Conservation (phyloP, 2,329 filamentous ascomycete species). For the Colletotrichum sojae region DNA sequence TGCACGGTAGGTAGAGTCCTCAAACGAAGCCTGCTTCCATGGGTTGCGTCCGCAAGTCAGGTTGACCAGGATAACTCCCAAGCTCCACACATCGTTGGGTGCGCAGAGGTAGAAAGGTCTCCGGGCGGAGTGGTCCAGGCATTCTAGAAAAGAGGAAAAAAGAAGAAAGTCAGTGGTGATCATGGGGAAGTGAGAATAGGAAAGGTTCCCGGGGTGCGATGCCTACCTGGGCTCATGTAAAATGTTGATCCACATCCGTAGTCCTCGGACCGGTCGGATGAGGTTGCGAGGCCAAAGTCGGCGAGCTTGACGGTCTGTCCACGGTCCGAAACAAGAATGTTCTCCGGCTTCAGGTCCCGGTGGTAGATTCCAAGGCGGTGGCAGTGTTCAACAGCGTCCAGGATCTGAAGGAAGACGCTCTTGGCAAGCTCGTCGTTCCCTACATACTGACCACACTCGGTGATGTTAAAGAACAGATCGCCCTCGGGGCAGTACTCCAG, state of each 20-base stretch:
- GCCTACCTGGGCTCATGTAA: constrained; percentile 98
- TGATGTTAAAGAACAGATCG: constrained; percentile 97
- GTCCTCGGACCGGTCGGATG: constrained; percentile 86
- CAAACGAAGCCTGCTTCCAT: constrained; percentile 95
- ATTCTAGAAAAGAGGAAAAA: constrained; percentile 74
- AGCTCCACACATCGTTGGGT: constrained; percentile 96
- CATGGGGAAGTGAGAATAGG: constrained; percentile 28
- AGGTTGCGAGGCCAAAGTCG: constrained; percentile 96
- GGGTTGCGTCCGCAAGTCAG: constrained; percentile 98
- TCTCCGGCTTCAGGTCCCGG: constrained; percentile 97
- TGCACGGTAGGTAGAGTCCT: constrained; percentile 95
- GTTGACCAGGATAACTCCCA: constrained; percentile 98
- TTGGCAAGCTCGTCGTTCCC: constrained; percentile 91
- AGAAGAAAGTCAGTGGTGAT: constrained; percentile 47
- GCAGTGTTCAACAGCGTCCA: constrained; percentile 97
- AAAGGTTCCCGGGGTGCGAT: constrained; percentile 43
- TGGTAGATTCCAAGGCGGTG: constrained; percentile 96
- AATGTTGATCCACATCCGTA: constrained; percentile 99
- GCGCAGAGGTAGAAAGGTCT: constrained; percentile 89
- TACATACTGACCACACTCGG: constrained; percentile 92
- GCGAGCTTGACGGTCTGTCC: constrained; percentile 95
- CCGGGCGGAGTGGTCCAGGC: constrained; percentile 82
- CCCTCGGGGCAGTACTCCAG: constrained; percentile 98
- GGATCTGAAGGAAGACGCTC: constrained; percentile 91
- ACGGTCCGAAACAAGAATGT: constrained; percentile 91